Conservation (phyloP, 257 asterid genomes). For the Orobanche coerulescens region DNA sequence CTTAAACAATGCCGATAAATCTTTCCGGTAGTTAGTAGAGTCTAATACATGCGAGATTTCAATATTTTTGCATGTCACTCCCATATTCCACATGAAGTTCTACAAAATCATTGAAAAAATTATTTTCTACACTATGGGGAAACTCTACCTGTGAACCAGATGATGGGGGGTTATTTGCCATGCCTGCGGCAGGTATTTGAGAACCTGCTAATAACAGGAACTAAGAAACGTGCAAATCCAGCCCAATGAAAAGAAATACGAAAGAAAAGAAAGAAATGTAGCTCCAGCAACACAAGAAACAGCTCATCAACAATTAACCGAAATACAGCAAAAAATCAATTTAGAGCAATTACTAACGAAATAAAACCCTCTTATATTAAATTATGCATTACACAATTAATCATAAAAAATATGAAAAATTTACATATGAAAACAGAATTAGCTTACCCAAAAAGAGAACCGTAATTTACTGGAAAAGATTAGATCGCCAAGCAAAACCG, state of each 20-base stretch:
- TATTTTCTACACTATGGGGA: not conserved
- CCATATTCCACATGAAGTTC: not conserved
- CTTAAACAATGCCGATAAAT: not conserved
- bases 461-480: not conserved
- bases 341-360: not conserved
- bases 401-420: not conserved
- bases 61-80: too few relatives aligned
- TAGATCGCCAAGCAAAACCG: slow-evolving; percentile 9
- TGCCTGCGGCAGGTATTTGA: slow-evolving; percentile 28
- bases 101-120: not conserved
- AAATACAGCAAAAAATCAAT: not conserved
- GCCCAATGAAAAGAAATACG: not conserved
- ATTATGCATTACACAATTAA: not conserved
- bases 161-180: slow-evolving; percentile 78
- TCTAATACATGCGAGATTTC: not conserved
- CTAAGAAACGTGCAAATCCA: not conserved
- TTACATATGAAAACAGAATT: not conserved
- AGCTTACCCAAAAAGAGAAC: not conserved
- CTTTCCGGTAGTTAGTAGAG: not conserved
- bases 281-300: slow-evolving; percentile 9
- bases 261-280: not conserved
- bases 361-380: not conserved
- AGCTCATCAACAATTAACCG: not conserved
- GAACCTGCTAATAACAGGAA: slow-evolving; percentile 23
- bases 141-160: slow-evolving; percentile 66